Evolutionary conservation across 1,284 basidiomycete species (phyloP).

Genomic region (Spongiforma sp.): DNA sequence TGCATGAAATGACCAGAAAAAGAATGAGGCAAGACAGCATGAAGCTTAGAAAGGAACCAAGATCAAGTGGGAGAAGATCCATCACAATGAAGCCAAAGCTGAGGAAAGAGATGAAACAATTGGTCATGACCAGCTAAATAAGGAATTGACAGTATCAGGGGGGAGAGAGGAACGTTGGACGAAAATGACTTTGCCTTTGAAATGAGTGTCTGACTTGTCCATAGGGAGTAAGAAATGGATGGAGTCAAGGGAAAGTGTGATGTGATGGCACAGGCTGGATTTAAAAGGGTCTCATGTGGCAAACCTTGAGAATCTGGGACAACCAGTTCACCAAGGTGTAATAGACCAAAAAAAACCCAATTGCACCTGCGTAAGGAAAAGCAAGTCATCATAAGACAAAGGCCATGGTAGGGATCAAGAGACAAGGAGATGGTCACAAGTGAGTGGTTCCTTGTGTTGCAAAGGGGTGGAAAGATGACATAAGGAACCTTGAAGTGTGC

Average conservation of each 20-base stretch:
- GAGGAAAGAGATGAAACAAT: constrained; percentile 2
- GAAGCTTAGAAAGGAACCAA: constrained; percentile 4
- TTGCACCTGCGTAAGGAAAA: too few relatives aligned
- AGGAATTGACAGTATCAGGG: background rate
- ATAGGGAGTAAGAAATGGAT: too few relatives aligned
- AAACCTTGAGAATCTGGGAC: too few relatives aligned
- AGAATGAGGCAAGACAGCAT: background rate
- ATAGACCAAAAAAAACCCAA: too few relatives aligned
- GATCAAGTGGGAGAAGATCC: background rate
- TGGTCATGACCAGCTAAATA: background rate
- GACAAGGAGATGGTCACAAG: too few relatives aligned
- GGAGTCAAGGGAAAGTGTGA: background rate
- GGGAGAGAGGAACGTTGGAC: background rate
- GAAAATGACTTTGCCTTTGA: constrained; percentile 1
- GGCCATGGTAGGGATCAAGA: too few relatives aligned
- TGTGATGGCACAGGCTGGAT: background rate
- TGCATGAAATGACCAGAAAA: constrained; percentile 11
- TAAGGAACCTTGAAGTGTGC: too few relatives aligned
- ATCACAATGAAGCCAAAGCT: constrained; percentile 1
- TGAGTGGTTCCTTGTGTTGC: too few relatives aligned
- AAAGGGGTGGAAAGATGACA: too few relatives aligned
- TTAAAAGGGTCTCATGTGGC: too few relatives aligned
- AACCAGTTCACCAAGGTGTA: too few relatives aligned
- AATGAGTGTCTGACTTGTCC: constrained; percentile 1
- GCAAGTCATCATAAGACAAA: too few relatives aligned